Conservation (phyloP, 768 basidiomycete genomes). For the Mycena leptocephala region DNA sequence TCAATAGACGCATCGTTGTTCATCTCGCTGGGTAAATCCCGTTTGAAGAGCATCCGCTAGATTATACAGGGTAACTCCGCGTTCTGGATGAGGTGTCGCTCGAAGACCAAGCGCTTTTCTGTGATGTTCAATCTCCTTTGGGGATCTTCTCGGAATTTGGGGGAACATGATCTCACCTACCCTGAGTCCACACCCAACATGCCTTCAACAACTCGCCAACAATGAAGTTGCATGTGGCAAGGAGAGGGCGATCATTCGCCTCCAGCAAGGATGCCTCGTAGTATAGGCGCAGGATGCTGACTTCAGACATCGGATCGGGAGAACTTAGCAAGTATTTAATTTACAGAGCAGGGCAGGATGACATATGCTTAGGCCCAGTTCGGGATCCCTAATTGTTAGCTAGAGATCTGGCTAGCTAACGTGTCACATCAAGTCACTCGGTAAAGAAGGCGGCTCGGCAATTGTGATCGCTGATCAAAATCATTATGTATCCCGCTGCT, state of each 20-base stretch:
- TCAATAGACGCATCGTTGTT: no score
- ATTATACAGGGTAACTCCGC: background rate
- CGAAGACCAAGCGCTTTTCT: background rate
- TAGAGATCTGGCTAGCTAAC: no score
- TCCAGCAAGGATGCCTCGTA: constrained; percentile 5
- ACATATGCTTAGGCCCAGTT: no score
- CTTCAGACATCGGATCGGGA: constrained; percentile 8
- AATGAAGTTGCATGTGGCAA: no score
- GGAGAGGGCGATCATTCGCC: background rate
- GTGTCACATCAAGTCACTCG: no score
- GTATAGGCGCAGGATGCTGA: background rate
- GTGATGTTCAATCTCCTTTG: constrained; percentile 9
- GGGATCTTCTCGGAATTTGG: background rate
- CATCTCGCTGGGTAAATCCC: no score
- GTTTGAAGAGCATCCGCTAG: background rate
- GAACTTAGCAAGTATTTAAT: background rate
- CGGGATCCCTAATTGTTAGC: no score
- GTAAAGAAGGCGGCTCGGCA: no score
- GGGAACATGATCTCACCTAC: background rate
- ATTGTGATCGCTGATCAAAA: no score
- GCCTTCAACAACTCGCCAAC: constrained; percentile 11
- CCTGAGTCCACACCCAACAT: background rate
- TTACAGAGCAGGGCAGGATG: background rate
- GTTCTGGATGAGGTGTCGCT: background rate
- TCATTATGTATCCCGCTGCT: no score